A percentile compares a stretch with the other conserved stretches of the same genome.
These are phyloP conservation scores for Chrysophaeum taylorii DNA, from an alignment of 352 stramenopile genomes.

Conservation along the genomic window DNA sequence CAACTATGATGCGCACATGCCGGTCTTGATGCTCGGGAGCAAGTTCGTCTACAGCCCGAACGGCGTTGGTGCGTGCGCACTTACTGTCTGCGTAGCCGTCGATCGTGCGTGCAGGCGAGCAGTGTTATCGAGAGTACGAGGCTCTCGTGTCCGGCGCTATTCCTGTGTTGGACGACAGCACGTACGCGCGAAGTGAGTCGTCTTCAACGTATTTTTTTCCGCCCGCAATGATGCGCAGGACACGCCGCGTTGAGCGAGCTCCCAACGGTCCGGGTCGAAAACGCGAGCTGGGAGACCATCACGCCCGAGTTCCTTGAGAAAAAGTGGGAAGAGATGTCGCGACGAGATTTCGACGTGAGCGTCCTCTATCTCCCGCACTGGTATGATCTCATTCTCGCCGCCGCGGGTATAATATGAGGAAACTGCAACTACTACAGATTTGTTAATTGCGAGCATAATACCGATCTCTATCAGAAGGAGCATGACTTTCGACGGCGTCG, in stretches of 20 bases:
- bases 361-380: conserved; percentile 1
- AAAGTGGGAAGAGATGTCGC: background rate
- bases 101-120: conserved; percentile 10
- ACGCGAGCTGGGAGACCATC: background rate
- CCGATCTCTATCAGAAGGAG: too few relatives aligned
- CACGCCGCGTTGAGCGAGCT: background rate
- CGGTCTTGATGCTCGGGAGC: background rate
- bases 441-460: too few relatives aligned
- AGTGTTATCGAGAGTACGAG: conserved; percentile 16
- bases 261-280: background rate
- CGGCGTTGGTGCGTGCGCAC: too few relatives aligned
- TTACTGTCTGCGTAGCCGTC: too few relatives aligned
- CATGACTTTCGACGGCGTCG: too few relatives aligned
- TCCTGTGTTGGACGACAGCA: background rate
- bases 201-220: too few relatives aligned
- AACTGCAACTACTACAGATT: too few relatives aligned
- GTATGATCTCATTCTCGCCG: conserved; percentile 2
- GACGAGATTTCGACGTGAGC: background rate
- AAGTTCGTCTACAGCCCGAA: conserved; percentile 10
- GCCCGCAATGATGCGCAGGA: too few relatives aligned
- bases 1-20: conserved; percentile 11
- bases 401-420: background rate
- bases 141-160: background rate
- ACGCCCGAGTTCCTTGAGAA: background rate
- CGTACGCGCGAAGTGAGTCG: too few relatives aligned